Evolutionary conservation across 108 stramenopile genomes (phyloP).

Genomic region (Nitzschia sp.): DNA sequence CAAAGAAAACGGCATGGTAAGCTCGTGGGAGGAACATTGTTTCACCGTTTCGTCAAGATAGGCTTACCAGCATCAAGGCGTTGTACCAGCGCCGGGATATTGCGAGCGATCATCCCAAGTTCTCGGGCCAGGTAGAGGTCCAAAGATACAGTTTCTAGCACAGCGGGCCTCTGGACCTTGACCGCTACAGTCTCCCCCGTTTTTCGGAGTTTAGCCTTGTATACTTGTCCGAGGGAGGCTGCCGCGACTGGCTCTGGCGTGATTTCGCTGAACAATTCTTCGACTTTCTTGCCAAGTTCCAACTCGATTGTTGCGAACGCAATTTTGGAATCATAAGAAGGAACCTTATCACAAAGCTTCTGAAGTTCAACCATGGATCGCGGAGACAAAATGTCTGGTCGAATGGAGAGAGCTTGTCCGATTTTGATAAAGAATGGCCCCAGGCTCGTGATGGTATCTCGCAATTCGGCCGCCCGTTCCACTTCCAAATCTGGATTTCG

Average conservation of each 20-base stretch:
- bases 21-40: background rate
- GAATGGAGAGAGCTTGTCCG: conserved; percentile 88
- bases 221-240: conserved; percentile 92
- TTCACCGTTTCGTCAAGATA: background rate
- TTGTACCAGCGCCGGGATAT: conserved; percentile 69
- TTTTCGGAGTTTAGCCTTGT: conserved; percentile 67
- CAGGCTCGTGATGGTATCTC: conserved; percentile 86
- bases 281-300: conserved; percentile 82
- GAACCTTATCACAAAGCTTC: conserved; percentile 95
- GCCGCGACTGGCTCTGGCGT: conserved; percentile 95
- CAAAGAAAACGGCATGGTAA: too few species aligned
- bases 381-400: conserved; percentile 90
- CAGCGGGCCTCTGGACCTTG: conserved; percentile 86
- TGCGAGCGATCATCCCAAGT: conserved; percentile 72
- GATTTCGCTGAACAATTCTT: conserved; percentile 86
- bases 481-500: conserved; percentile 82
- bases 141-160: conserved; percentile 91
- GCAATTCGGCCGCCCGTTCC: conserved; percentile 77
- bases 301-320: conserved; percentile 89
- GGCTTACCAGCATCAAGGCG: conserved; percentile 68
- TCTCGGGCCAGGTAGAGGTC: conserved; percentile 91
- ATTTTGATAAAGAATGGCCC: conserved; percentile 94
- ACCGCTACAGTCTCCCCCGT: conserved; percentile 92
- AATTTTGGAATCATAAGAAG: conserved; percentile 76
- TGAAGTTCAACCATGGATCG: conserved; percentile 93